A percentile compares a stretch with the other conserved stretches of the same genome.
Evolutionary conservation across 305 asterid species (phyloP).

Genomic region (Fraxinus sp.): DNA sequence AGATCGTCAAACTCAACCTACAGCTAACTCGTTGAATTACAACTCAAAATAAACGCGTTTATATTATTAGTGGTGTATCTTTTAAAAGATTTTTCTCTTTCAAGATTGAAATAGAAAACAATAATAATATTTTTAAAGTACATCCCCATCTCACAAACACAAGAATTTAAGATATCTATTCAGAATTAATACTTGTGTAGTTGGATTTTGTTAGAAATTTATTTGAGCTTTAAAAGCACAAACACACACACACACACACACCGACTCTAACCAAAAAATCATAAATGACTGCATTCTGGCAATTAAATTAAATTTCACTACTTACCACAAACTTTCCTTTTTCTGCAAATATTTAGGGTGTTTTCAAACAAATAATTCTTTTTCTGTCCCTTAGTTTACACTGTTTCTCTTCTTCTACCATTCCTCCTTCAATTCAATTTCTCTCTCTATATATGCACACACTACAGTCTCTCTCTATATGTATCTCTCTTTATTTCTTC

Average conservation of each 20-base stretch:
- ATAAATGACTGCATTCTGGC: slow-evolving; percentile 12
- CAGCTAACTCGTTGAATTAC: neutral
- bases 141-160: neutral
- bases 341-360: slow-evolving; percentile 16
- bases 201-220: slow-evolving; percentile 25
- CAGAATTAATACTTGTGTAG: slow-evolving; percentile 23
- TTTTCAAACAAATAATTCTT: slow-evolving; percentile 10
- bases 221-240: slow-evolving; percentile 23
- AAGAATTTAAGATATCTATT: slow-evolving; percentile 8
- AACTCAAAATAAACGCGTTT: neutral
- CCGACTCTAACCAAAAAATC: slow-evolving; percentile 14
- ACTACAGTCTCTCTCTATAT: neutral
- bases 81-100: neutral
- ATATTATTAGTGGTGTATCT: too few relatives aligned
- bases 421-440: slow-evolving; percentile 15
- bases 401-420: neutral
- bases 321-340: slow-evolving; percentile 22
- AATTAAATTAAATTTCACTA: slow-evolving; percentile 15
- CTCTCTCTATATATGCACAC: neutral
- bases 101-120: neutral
- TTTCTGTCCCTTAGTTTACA: neutral
- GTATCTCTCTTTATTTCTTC: slow-evolving; percentile 3
- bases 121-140: neutral
- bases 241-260: slow-evolving; percentile 3
- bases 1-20: neutral